Base-by-base conservation (phyloP, 2,329 filamentous ascomycete genomes). In the Incumbomyces lentus region DNA sequence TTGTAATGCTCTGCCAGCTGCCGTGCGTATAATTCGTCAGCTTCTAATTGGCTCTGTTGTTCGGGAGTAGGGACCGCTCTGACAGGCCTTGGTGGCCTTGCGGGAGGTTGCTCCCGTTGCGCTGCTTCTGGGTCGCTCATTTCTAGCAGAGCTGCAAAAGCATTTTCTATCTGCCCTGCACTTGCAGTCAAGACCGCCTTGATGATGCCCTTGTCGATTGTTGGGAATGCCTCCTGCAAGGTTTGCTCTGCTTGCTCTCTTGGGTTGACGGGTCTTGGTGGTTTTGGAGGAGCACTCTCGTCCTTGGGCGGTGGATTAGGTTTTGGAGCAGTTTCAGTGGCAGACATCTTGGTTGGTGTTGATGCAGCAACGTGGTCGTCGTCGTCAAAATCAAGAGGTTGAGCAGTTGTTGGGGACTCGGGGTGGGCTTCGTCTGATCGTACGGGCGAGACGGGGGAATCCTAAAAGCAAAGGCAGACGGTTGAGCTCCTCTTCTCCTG, bases 91-190 rank as follows among this genome's bases (percentile, higher is more conserved):
- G 87, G 87, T 22, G 88, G 88, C 58, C 82, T 84, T 12, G 82
- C 82, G 6, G 84, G 83, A n/a, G 86, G 68, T 10, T 60, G 60
- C 49, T 81, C 77, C 49, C 73, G 71, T 49, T 73, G 70, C 14
- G 29, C 44, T n/a, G 84, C 82, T 61, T 83, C 82, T 6, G 85
- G 85, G 60, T 88, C 85, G 51, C 83, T 86, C 74, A 51, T 72
- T 86, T 86, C 85, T 37, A 98, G 74, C 36, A 98, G 75, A 31
- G 92, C 92, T 68, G 95, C 92, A 69, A 98, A 98, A 12, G 92
- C 90, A 29, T 87, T 85, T 65, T 98, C 92, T 40, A 96, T 81
- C 59, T 83, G 80, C 49, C 89, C 90, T 49, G 81, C 76, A 63
- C 92, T 96, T 12, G 92, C 92, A 18, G 78, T 75, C 53, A 98